Base-by-base conservation (phyloP, 768 basidiomycete genomes). In the Naganishia friedmannii region DNA sequence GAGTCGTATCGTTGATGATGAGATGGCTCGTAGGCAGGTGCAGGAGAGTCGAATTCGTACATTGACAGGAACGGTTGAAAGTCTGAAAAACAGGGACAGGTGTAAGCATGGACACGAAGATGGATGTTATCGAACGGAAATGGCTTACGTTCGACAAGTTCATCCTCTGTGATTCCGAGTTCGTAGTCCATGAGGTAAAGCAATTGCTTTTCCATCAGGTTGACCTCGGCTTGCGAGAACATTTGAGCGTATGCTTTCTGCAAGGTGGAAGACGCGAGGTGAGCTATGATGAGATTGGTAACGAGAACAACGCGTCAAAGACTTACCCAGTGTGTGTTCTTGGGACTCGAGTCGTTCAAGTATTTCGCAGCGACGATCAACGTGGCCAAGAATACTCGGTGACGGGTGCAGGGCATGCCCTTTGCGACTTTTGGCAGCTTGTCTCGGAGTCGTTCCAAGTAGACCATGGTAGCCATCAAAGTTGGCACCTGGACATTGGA, bases 311-410 rank as follows among this genome's bases (percentile, higher is more conserved):
- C 23, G n/a, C 60, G 39, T 45, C 4, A 10, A 53, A 31, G n/a
- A 58, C 60, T 63, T 17, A 63, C 60, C 95, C 95, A 99, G 84
- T 96, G 91, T 79, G 86, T 86, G 84, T 97, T 99, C 85, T 93
- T 95, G 53, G 78, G 78, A 8, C 78, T 78, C n/a, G 90, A 90
- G 82, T 94, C 92, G 82, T 99, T 96, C 78, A 97, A 87, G 82
- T 97, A 97, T 83, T 99, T 99, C 72, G 93, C 90, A 28, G 95
- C 88, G 51, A 92, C 90, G 81, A 99, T 97, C 75, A 99, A 89
- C 0, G 91, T 89, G 28, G 95, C 95, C 74, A 99, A 86, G 83
- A 99, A 97, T 65, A 99, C 89, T 57, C 95, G 89, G 78, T 98
- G 95, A 42, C 92, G 87, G 26, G 95, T 95, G 81, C 93, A 96